Evolutionary conservation across 129 eudicot species (phyloP), one percentile per base, ranked within the genome.

Genomic region (Erigeron canadensis): DNA sequence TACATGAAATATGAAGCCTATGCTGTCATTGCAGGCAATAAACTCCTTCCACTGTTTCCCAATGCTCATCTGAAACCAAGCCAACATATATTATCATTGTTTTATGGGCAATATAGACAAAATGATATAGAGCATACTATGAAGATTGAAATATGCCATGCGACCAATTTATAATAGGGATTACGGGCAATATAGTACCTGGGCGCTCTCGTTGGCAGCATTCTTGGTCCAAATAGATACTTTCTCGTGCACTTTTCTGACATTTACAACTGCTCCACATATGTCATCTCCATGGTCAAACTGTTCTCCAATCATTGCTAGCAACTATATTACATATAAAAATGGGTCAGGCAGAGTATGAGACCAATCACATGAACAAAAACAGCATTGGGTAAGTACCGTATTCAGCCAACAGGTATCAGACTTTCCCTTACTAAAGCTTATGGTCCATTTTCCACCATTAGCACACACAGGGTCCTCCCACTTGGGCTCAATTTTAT

Each of bases 401-500:
- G 98, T 83, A 73, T 86, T 84, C 57, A 89, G 86, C 98, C 98
- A 90, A 59, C 65, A 71, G n/a, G 60, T 82, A 72, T 90, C 98
- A 15, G 87, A 79, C 81, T 87, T 87, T 8, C 69, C 77, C 83
- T 71, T 85, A 0, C 16, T 0, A 68, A 82, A 84, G 68, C 66
- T 79, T 69, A 90, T 80, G 23, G 97, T 89, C 97, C 98, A 94
- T 79, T 90, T 94, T 63, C 98, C 98, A 51, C 98, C 98, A 77
- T 94, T 94, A 63, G 97, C 97, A 75, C 98, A 94, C 41, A 89
- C 75, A 69, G 97, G 98, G 84, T 94, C 97, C 78, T 94, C 98
- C 98, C 97, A 89, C 64, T 86, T 94, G 1, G 98, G 98, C 81
- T 87, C 93, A 40, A 94, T 87, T 50, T 87, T 80, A 66, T 87